Percentiles rank a stretch among this genome's conserved stretches.
Evolutionary conservation across 768 basidiomycete species (phyloP).

Genomic region (Tylopilus plumbeoviolaceoides): DNA sequence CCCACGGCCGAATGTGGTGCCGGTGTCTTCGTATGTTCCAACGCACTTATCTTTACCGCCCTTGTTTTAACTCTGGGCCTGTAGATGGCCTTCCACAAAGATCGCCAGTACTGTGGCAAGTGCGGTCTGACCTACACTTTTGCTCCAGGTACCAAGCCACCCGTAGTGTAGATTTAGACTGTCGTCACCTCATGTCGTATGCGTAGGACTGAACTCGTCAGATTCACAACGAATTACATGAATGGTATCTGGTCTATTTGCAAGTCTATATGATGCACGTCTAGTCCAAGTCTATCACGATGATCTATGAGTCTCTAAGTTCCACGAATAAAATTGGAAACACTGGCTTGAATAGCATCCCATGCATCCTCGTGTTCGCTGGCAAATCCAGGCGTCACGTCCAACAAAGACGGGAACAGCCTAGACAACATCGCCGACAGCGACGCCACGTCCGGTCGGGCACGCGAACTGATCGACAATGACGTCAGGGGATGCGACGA

Average conservation of each 20-base stretch:
- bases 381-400: constrained; percentile 33
- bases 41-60: background rate
- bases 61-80: constrained; percentile 11
- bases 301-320: constrained; percentile 5
- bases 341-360: constrained; percentile 12
- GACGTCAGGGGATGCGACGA: constrained; percentile 25
- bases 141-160: constrained; percentile 75
- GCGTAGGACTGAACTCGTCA: constrained; percentile 2
- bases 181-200: constrained; percentile 10
- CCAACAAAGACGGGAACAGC: constrained; percentile 38
- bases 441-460: constrained; percentile 23
- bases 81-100: constrained; percentile 98
- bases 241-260: too few relatives aligned
- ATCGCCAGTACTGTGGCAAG: constrained; percentile 98
- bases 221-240: background rate
- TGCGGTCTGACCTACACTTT: constrained; percentile 87
- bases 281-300: background rate
- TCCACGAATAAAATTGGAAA: background rate
- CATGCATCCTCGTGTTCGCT: constrained; percentile 31
- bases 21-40: constrained; percentile 68
- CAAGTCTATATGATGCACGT: background rate
- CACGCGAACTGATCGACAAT: constrained; percentile 34
- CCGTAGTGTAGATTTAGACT: constrained; percentile 47
- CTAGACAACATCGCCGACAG: constrained; percentile 30
- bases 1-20: constrained; percentile 79